Base-by-base conservation (phyloP, 768 basidiomycete genomes). In the Tylopilus intermedius region DNA sequence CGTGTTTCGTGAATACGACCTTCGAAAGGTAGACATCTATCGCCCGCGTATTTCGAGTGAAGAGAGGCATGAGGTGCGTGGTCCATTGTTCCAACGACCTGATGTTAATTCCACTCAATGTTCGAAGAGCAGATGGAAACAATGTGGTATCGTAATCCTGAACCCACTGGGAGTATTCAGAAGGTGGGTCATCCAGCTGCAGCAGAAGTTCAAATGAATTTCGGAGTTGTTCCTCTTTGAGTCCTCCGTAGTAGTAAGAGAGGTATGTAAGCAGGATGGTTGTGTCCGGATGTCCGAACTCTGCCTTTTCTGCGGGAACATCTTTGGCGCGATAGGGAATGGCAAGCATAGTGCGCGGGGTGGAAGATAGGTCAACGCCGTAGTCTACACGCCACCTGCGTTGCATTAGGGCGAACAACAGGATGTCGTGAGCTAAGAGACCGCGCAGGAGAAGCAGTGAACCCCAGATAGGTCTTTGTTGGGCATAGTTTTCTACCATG, bases 241-340 rank as follows among this genome's bases (percentile, higher is more conserved):
- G 35, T 7, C 35, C 35, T 5, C 35, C 35, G 15, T 37, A 15
- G 35, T 37, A 37, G 11, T 37, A 37, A 15, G 35, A 37, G 6
- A 37, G 35, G 35, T 14, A 37, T 15, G 35, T 37, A 7, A 37
- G 35, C 35, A 37, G 15, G 3, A 37, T 37, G 14, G 35, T 37
- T 37, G 15, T 37, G 14, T 37, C 35, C 14, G 35, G 35, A 6
- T 37, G 35, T 14, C 35, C 35, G 35, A 37, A 37, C 22, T 74
- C 72, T 9, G 72, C 72, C 27, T 63, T 59, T 41, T 61, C 52
- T 8, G 72, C 58, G 2, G 72, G 72, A 22, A 71, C 56, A 22
- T 73, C 73, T 50, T 68, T 73, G 0, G 72, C 73, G 2, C 70
- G 61, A 24, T 72, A 73, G 1, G 72, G 72, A 2, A 73, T 72